Base-by-base conservation (phyloP, 148 eudicot genomes). In the Persicaria tinctoria region DNA sequence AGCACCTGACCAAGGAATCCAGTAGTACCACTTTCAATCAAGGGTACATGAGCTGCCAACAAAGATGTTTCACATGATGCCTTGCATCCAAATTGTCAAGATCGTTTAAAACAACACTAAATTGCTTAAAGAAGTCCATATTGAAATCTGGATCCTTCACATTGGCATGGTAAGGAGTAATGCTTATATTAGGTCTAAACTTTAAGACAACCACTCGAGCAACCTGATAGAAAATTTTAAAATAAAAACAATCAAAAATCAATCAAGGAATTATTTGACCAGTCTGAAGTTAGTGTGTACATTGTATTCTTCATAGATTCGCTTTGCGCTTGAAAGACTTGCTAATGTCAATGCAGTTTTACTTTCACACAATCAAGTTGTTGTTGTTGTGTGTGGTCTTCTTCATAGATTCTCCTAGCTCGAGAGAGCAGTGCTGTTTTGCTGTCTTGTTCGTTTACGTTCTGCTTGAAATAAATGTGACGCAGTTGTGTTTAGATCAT, bases 61-160 rank as follows among this genome's bases (percentile, higher is more conserved):
- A 91, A 53, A 93, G 89, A 78, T 97, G 95, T 60, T 93, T 93
- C 13, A 93, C 98, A 85, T 93, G 97, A 18, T 97, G 91, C 83
- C 98, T 88, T 12, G 98, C 98, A 80, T 91, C 97, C 71, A 93
- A 78, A 87, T 93, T 93, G 84, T 93, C 98, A 47, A 93, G 98
- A 66, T 97, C 98, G 80, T 93, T 93, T 79, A 93, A 73, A 73
- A 93, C 89, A 83, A 91, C 98, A 80, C 76, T 85, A 83, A 93
- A 93, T 76, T 86, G 86, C 90, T 93, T 91, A 81, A 88, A 93
- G 73, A 93, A 93, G 77, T 93, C 97, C 78, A 91, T 90, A 72
- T 89, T 84, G 86, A 93, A 93, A 20, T 85, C 85, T 50, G 98
- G 80, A 80, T 84, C 93, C 86, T 91, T 93, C 51, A 93, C 95